Conservation (phyloP, 768 basidiomycete species). For the Trametes elegans region DNA sequence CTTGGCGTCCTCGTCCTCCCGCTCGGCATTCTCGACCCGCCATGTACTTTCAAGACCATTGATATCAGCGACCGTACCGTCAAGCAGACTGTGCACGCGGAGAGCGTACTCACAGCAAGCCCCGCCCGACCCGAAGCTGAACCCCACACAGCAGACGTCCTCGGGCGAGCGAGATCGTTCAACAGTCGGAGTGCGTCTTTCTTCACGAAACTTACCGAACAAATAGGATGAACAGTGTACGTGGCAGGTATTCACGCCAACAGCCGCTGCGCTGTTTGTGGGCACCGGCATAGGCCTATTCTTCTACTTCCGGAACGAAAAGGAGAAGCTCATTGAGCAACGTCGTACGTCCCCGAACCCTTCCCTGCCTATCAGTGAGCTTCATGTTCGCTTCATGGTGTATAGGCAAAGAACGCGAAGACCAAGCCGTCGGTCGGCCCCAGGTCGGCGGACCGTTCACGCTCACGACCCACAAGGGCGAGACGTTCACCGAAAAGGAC, state of each 20-base stretch:
- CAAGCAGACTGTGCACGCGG: background rate
- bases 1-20: slow-evolving; percentile 6
- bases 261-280: slow-evolving; percentile 81
- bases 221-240: background rate
- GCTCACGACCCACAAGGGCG: slow-evolving; percentile 62
- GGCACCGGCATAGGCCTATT: slow-evolving; percentile 77
- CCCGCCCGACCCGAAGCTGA: slow-evolving; percentile 10
- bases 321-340: slow-evolving; percentile 70
- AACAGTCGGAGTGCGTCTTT: slow-evolving; percentile 20
- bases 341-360: slow-evolving; percentile 50
- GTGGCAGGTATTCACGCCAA: slow-evolving; percentile 85
- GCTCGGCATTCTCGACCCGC: background rate
- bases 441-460: slow-evolving; percentile 90
- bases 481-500: slow-evolving; percentile 77
- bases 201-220: no score
- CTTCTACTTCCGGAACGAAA: slow-evolving; percentile 88
- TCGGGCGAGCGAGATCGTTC: slow-evolving; percentile 22
- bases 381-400: background rate
- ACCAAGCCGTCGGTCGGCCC: slow-evolving; percentile 77
- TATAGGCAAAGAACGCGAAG: slow-evolving; percentile 71
- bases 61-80: no score
- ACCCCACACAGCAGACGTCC: slow-evolving; percentile 16
- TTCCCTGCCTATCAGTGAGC: background rate
- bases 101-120: slow-evolving; percentile 17
- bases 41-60: background rate